A percentile compares a stretch with the other conserved stretches of the same genome.
Conservation (phyloP, 2,329 filamentous ascomycete species). For the Microdochium trichocladiopsis region DNA sequence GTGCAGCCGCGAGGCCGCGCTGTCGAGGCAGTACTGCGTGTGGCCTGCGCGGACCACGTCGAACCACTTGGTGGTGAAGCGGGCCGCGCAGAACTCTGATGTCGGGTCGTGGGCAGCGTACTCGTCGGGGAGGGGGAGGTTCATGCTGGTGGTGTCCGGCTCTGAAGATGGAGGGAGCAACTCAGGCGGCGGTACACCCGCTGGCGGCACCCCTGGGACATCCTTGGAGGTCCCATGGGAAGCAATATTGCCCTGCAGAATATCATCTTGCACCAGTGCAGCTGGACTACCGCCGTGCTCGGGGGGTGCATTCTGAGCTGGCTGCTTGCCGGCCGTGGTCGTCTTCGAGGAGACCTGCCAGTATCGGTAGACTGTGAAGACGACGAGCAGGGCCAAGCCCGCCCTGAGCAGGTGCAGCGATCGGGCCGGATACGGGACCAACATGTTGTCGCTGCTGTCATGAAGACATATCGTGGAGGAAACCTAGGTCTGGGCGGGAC, state of each 20-base stretch:
- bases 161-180: too few species aligned
- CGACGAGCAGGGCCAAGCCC: not conserved
- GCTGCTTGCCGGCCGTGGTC: not conserved
- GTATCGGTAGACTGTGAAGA: not conserved
- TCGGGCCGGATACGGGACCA: not conserved
- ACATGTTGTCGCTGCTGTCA: not conserved
- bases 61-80: not conserved
- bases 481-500: too few species aligned
- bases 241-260: too few species aligned
- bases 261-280: too few species aligned
- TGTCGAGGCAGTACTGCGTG: not conserved
- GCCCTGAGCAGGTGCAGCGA: not conserved
- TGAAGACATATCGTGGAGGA: not conserved
- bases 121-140: not conserved
- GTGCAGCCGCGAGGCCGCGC: not conserved
- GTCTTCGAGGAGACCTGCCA: not conserved
- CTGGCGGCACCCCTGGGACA: too few species aligned
- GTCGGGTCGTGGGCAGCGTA: not conserved
- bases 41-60: not conserved
- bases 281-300: not conserved
- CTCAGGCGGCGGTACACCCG: too few species aligned
- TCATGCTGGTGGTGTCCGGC: not conserved
- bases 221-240: too few species aligned
- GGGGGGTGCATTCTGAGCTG: not conserved
- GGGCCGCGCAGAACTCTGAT: not conserved